These are phyloP conservation scores for Komagataella pastoris DNA, from an alignment of 805 yeast species.

Conservation along the genomic window DNA sequence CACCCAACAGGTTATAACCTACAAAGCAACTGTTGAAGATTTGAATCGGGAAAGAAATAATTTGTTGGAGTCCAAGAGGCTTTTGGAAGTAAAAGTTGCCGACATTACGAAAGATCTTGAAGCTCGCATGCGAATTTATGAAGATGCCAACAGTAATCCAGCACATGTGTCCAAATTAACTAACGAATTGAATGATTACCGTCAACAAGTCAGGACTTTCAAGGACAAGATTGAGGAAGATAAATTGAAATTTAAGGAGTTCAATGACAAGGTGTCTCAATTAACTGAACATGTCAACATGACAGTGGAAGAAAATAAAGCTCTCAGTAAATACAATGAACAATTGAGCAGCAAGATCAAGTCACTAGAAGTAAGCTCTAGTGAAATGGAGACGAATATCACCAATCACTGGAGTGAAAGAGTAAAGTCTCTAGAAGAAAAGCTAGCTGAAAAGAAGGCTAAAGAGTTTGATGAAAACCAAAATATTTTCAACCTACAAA, in stretches of 20 bases:
- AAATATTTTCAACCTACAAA: slow-evolving; percentile 32
- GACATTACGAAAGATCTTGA: slow-evolving; percentile 26
- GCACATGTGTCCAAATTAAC: slow-evolving; percentile 15
- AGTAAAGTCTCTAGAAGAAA: slow-evolving; percentile 35
- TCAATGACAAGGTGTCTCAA: slow-evolving; percentile 15
- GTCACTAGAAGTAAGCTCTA: slow-evolving; percentile 32
- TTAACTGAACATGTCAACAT: slow-evolving; percentile 42
- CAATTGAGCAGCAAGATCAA: slow-evolving; percentile 33
- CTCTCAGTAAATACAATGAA: slow-evolving; percentile 39
- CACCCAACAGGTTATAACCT: slow-evolving; percentile 36
- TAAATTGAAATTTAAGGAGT: slow-evolving; percentile 10
- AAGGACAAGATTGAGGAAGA: slow-evolving; percentile 15
- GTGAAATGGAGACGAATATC: slow-evolving; percentile 37
- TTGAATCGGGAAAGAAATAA: slow-evolving; percentile 50
- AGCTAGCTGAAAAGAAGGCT: slow-evolving; percentile 32
- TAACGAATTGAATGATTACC: slow-evolving; percentile 21
- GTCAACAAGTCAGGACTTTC: slow-evolving; percentile 15
- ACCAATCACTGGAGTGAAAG: slow-evolving; percentile 45
- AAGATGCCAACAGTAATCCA: slow-evolving; percentile 15
- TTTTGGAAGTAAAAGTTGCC: slow-evolving; percentile 28
- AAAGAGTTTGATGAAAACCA: slow-evolving; percentile 40
- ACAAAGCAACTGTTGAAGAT: slow-evolving; percentile 48
- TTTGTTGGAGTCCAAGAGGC: slow-evolving; percentile 34
- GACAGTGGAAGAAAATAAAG: slow-evolving; percentile 53
- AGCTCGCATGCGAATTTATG: slow-evolving; percentile 17